These are phyloP conservation scores for Chloranthus sessilifolius DNA, from an alignment of 164 flowering plant species.

Conservation along the genomic window DNA sequence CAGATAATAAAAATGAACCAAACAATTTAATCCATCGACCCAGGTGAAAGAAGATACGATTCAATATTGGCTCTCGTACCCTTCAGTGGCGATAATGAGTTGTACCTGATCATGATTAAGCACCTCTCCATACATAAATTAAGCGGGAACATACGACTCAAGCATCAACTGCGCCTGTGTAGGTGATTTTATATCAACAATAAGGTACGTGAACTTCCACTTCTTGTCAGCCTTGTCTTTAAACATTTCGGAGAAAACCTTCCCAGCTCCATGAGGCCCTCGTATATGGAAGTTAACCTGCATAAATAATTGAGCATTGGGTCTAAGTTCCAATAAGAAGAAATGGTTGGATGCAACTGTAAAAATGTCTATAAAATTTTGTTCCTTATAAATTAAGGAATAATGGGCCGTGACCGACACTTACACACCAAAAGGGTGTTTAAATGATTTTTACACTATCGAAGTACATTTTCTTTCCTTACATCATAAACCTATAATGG, in stretches of 20 bases:
- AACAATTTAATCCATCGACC: background rate
- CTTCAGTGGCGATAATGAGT: background rate
- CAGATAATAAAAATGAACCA: no score
- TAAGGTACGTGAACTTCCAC: slow-evolving; percentile 81
- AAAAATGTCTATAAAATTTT: no score
- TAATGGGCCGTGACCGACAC: no score
- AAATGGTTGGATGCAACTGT: no score
- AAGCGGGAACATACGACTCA: slow-evolving; percentile 85
- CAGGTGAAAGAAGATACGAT: background rate
- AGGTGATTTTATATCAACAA: slow-evolving; percentile 73
- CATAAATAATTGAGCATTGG: background rate
- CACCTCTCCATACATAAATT: slow-evolving; percentile 4
- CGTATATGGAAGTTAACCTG: slow-evolving; percentile 81
- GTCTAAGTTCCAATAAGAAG: background rate
- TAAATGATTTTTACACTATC: no score
- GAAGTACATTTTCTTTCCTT: no score
- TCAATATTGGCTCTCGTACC: background rate
- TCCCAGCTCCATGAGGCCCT: slow-evolving; percentile 88
- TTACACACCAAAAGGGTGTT: no score
- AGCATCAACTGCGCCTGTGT: slow-evolving; percentile 57
- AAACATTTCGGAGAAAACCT: slow-evolving; percentile 78
- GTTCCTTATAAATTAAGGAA: no score
- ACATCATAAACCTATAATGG: no score
- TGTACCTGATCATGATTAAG: background rate
- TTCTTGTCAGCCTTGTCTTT: slow-evolving; percentile 76